Evolutionary conservation across 1,284 basidiomycete genomes (phyloP).

Genomic region (Rugosomyces carneus): DNA sequence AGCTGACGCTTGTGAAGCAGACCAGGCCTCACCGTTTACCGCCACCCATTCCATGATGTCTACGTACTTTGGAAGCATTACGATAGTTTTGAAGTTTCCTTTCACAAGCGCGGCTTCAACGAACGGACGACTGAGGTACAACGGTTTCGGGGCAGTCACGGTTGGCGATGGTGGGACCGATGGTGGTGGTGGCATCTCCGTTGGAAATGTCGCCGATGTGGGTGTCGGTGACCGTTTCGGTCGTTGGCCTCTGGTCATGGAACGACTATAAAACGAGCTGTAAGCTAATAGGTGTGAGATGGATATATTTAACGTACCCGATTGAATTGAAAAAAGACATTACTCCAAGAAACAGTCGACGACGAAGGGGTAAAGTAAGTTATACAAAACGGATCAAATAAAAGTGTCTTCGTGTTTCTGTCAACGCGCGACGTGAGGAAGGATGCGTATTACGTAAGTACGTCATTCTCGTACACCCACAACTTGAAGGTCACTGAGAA

Average conservation of each 20-base stretch:
- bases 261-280: conserved; percentile 44
- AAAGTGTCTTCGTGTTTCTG: neutral
- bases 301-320: conserved; percentile 40
- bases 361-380: conserved; percentile 5
- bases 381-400: conserved; percentile 4
- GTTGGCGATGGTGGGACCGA: conserved; percentile 37
- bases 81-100: conserved; percentile 98
- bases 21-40: conserved; percentile 73
- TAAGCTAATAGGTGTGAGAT: neutral
- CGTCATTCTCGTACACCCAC: too few relatives aligned
- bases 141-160: conserved; percentile 47
- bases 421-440: too few relatives aligned
- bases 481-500: too few relatives aligned
- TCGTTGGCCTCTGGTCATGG: conserved; percentile 63
- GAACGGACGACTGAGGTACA: conserved; percentile 93
- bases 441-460: neutral
- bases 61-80: conserved; percentile 94
- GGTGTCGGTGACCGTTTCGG: conserved; percentile 67
- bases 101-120: conserved; percentile 96
- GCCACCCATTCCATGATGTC: conserved; percentile 99
- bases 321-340: conserved; percentile 81
- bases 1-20: neutral
- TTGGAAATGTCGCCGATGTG: conserved; percentile 54
- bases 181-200: conserved; percentile 36
- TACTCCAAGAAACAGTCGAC: conserved; percentile 22